phyloP scores from a whole-genome alignment of 371 early-diverging fungal genomes.

The Mucor racemosus region DNA sequence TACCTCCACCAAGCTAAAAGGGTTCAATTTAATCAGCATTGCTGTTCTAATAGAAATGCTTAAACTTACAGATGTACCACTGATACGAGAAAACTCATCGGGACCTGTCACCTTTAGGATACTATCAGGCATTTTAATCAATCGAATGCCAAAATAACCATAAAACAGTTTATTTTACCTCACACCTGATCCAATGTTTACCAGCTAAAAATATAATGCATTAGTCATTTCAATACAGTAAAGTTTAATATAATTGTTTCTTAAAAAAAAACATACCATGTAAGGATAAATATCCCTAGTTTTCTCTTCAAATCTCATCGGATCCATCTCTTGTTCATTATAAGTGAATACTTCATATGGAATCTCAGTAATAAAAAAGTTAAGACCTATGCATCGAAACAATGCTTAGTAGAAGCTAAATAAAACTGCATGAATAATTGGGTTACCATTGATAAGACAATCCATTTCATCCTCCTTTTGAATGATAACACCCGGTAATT shows the following conservation, averaged over 20 bases:
- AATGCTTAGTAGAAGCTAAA: too few relatives aligned
- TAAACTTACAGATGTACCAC: conserved; percentile 84
- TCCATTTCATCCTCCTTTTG: conserved; percentile 90
- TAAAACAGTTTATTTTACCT: conserved; percentile 41
- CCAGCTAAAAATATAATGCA: conserved; percentile 56
- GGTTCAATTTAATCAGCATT: not conserved
- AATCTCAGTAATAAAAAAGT: conserved; percentile 91
- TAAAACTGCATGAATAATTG: too few relatives aligned
- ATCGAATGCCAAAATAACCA: not conserved
- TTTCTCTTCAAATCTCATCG: conserved; percentile 83
- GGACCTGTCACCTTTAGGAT: conserved; percentile 84
- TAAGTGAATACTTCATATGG: conserved; percentile 97
- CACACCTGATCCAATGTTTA: conserved; percentile 93
- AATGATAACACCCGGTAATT: conserved; percentile 65
- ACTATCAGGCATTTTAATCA: conserved; percentile 28
- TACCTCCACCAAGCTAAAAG: conserved; percentile 90
- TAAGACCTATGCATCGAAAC: conserved; percentile 62
- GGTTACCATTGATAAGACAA: conserved; percentile 74
- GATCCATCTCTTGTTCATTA: conserved; percentile 62
- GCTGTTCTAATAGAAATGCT: not conserved
- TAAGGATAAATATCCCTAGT: conserved; percentile 79
- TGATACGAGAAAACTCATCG: conserved; percentile 81
- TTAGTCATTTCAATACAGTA: not conserved
- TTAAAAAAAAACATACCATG: conserved; percentile 54
- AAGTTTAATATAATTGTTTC: not conserved